Evolutionary conservation across 1,139 yeast genomes (phyloP).

Genomic region (Blastobotrys raffinosifermentans): DNA sequence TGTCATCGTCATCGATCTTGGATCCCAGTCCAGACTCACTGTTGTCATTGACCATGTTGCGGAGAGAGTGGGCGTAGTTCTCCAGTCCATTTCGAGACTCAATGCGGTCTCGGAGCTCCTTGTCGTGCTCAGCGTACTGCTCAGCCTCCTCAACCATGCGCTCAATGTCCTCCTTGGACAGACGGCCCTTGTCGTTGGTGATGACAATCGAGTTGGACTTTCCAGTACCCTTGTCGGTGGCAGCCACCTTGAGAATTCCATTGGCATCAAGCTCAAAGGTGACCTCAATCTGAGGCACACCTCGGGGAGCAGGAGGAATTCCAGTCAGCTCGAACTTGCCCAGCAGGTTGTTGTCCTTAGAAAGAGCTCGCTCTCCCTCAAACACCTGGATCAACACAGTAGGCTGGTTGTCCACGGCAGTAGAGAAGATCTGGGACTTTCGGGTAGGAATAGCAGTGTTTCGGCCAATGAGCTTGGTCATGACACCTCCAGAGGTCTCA

Average conservation of each 20-base stretch:
- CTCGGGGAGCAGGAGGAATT: slow-evolving; percentile 98
- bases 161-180: slow-evolving; percentile 79
- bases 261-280: slow-evolving; percentile 92
- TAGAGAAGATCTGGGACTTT: slow-evolving; percentile 94
- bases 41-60: slow-evolving; percentile 69
- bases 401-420: slow-evolving; percentile 96
- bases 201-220: slow-evolving; percentile 87
- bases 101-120: slow-evolving; percentile 69
- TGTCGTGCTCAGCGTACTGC: slow-evolving; percentile 83
- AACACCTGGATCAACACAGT: slow-evolving; percentile 93
- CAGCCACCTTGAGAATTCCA: slow-evolving; percentile 91
- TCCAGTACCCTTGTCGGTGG: slow-evolving; percentile 95
- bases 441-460: slow-evolving; percentile 96
- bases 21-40: slow-evolving; percentile 60
- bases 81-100: slow-evolving; percentile 78
- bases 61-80: slow-evolving; percentile 80
- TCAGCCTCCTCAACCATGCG: slow-evolving; percentile 94
- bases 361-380: slow-evolving; percentile 96
- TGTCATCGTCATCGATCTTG: slow-evolving; percentile 84
- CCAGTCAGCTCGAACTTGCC: slow-evolving; percentile 95
- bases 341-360: slow-evolving; percentile 89
- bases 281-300: slow-evolving; percentile 95
- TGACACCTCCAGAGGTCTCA: slow-evolving; percentile 96
- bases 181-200: slow-evolving; percentile 95
- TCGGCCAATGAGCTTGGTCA: slow-evolving; percentile 95